Evolutionary conservation across 2,329 filamentous ascomycete species (phyloP).

Genomic region (Calonectria pseudoturangicola): DNA sequence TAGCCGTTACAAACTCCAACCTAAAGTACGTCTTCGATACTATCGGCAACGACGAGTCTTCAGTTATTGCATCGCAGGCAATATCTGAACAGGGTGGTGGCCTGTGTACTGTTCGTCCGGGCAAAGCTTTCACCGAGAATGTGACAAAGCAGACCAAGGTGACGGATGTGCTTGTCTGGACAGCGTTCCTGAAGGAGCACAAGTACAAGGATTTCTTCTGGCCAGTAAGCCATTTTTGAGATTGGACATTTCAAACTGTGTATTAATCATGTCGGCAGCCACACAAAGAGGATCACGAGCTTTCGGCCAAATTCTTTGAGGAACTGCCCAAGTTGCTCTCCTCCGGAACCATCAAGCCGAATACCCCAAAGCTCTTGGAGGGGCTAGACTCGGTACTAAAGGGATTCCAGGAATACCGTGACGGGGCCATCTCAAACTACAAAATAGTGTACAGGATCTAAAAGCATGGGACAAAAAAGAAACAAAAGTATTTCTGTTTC

Average conservation of each 20-base stretch:
- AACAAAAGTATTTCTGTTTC: too few relatives aligned
- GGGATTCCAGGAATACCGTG: slow-evolving; percentile 19
- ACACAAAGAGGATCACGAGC: slow-evolving; percentile 5
- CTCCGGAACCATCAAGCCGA: slow-evolving; percentile 14
- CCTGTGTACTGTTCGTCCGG: slow-evolving; percentile 63
- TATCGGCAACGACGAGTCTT: neutral
- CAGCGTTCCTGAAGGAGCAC: slow-evolving; percentile 58
- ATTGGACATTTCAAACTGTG: too few relatives aligned
- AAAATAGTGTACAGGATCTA: neutral
- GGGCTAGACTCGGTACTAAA: slow-evolving; percentile 9
- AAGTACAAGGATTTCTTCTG: slow-evolving; percentile 6
- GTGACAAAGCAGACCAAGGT: slow-evolving; percentile 57
- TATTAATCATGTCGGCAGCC: neutral
- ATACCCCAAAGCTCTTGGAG: slow-evolving; percentile 1
- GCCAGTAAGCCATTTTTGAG: neutral
- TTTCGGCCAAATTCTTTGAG: slow-evolving; percentile 16
- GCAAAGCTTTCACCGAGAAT: slow-evolving; percentile 60
- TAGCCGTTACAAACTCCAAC: neutral
- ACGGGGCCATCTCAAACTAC: neutral
- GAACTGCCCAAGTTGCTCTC: neutral
- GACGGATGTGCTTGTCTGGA: slow-evolving; percentile 64
- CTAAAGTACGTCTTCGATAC: slow-evolving; percentile 7
- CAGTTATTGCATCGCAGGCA: neutral
- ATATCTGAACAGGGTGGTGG: slow-evolving; percentile 32
- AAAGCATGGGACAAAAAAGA: neutral